phyloP scores from a whole-genome alignment of 1,284 basidiomycete species.

The Microbotryum saponariae region DNA sequence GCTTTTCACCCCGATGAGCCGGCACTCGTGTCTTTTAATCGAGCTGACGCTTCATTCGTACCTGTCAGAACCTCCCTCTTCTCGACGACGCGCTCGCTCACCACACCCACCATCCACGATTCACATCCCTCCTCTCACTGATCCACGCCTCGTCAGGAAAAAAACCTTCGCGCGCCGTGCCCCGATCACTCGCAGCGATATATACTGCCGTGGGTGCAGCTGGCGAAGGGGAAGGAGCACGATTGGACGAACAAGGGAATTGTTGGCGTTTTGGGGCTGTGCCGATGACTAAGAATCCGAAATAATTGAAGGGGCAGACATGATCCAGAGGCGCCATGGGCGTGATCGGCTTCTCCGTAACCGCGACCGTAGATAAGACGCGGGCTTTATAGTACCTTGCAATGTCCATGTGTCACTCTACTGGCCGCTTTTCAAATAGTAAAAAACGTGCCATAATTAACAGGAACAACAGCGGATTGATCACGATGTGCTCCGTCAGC shows the following conservation, averaged over 20 bases:
- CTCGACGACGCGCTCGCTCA: conserved; percentile 10
- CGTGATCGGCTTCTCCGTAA: too few relatives aligned
- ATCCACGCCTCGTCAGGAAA: neutral
- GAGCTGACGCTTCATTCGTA: neutral
- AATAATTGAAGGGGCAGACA: too few relatives aligned
- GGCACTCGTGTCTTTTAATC: neutral
- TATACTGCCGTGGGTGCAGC: conserved; percentile 15
- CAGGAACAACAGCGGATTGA: too few relatives aligned
- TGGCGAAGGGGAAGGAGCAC: conserved; percentile 16
- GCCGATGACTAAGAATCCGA: conserved; percentile 2
- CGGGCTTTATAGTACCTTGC: too few relatives aligned
- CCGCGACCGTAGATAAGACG: too few relatives aligned
- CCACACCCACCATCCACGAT: conserved; percentile 20
- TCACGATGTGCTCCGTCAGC: too few relatives aligned
- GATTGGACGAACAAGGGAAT: neutral
- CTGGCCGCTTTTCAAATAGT: too few relatives aligned
- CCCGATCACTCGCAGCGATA: neutral
- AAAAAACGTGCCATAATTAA: too few relatives aligned
- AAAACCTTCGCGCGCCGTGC: neutral
- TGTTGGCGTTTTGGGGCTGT: conserved; percentile 17
- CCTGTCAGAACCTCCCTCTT: neutral
- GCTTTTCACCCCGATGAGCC: neutral
- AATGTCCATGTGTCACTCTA: too few relatives aligned
- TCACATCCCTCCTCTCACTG: conserved; percentile 15
- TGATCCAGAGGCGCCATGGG: too few relatives aligned